Base-by-base conservation (phyloP, 176 grass and related monocot genomes). In the Tuctoria greenei region DNA sequence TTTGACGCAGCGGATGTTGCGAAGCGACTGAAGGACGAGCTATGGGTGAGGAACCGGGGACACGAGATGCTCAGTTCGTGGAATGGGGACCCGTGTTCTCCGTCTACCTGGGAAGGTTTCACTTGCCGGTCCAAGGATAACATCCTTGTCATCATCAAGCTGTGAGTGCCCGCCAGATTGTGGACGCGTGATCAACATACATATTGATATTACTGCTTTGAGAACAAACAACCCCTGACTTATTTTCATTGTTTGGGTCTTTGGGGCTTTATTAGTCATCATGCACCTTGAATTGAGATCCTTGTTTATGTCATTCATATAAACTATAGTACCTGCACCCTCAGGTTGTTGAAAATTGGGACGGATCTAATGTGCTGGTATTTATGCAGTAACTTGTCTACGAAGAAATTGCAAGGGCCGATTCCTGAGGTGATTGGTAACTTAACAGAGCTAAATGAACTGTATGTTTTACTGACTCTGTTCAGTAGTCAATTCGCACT, bases 1-100 rank as follows among this genome's bases (percentile, higher is more conserved):
- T 49, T 81, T 86, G 61, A 31, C 74, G n/a, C 76, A 86, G 83
- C 57, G 21, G 71, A 81, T 81, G 79, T 62, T 74, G 82, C 40
- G 58, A 80, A 86, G 54, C 57, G 65, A 44, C 23, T 89, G 60
- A 92, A 68, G 71, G 76, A 83, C 34, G 79, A 83, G 43, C 67
- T 92, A 24, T 79, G 69, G 60, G 55, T 28, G 67, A 81, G 31
- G 8, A 92, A 92, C 55, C 75, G 20, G 64, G 86, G 62, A 26
- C 73, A 92, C 67, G 73, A 73, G 61, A 77, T 92, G 80, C 77
- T 92, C 64, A 9, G 68, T 9, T 86, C 81, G 18, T 92, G 89
- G 89, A 79, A 70, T 26, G 89, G 82, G 16, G 79, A 92, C 50
- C 89, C 89, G 12, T 92, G 89, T 21, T 82, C 65, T 14, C 85